Evolutionary conservation across 2,329 filamentous ascomycete genomes (phyloP).

Genomic region (Dactylellina parvicollis): DNA sequence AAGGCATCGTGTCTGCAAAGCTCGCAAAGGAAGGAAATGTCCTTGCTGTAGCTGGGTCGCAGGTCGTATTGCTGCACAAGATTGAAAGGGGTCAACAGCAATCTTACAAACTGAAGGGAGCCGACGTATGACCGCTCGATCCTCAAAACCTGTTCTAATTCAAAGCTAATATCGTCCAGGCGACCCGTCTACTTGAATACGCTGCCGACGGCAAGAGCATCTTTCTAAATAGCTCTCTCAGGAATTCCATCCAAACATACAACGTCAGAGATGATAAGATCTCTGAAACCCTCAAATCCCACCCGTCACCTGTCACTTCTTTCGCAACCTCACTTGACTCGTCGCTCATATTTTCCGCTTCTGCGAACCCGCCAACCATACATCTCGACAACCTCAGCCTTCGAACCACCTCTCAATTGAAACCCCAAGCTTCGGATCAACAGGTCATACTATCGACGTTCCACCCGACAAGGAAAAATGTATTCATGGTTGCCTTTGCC

Average conservation of each 20-base stretch:
- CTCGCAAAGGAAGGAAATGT: conserved; percentile 57
- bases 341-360: conserved; percentile 57
- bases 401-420: conserved; percentile 56
- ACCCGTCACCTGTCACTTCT: conserved; percentile 56
- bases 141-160: not conserved
- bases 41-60: conserved; percentile 57
- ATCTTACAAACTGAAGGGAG: conserved; percentile 57
- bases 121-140: conserved; percentile 52
- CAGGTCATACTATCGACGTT: conserved; percentile 57
- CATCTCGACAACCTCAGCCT: conserved; percentile 57
- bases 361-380: conserved; percentile 56
- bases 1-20: conserved; percentile 58
- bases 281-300: conserved; percentile 55
- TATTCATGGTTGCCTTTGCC: conserved; percentile 57
- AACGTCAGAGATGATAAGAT: conserved; percentile 57
- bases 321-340: conserved; percentile 58
- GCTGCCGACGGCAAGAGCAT: conserved; percentile 57
- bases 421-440: conserved; percentile 55
- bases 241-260: conserved; percentile 58
- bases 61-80: conserved; percentile 57
- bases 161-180: conserved; percentile 24
- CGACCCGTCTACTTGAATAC: conserved; percentile 57
- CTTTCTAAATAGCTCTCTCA: conserved; percentile 57
- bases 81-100: conserved; percentile 57
- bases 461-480: conserved; percentile 56